A percentile compares a stretch with the other conserved stretches of the same genome.
phyloP scores from a whole-genome alignment of 2,329 filamentous ascomycete species.

The Neonectria ditissima region DNA sequence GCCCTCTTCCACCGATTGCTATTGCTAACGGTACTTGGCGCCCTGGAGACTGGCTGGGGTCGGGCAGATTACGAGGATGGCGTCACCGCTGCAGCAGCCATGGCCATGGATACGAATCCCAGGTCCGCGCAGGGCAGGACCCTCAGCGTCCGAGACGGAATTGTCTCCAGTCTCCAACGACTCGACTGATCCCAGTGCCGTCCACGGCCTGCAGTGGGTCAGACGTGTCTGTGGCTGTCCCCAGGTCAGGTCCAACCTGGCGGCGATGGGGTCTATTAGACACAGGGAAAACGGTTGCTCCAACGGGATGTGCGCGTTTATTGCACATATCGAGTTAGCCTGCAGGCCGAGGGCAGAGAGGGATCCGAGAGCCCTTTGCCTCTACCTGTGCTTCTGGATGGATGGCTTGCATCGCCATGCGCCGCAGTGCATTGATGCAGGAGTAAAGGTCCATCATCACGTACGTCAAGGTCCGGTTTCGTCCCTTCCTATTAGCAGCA shows the following conservation, averaged over 20 bases:
- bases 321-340: conserved; percentile 21
- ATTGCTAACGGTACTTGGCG: conserved; percentile 36
- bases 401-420: conserved; percentile 15
- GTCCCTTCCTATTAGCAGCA: conserved; percentile 13
- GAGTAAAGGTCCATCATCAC: background rate
- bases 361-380: conserved; percentile 17
- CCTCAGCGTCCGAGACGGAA: conserved; percentile 33
- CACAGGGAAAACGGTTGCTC: conserved; percentile 19
- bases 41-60: conserved; percentile 4
- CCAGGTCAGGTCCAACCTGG: conserved; percentile 20
- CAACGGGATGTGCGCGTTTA: conserved; percentile 33
- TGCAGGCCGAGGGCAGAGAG: conserved; percentile 20
- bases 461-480: conserved; percentile 13
- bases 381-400: conserved; percentile 1
- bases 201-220: conserved; percentile 34
- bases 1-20: conserved; percentile 11
- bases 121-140: conserved; percentile 13
- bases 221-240: conserved; percentile 29
- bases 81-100: conserved; percentile 41
- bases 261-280: conserved; percentile 20
- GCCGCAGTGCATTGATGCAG: conserved; percentile 1
- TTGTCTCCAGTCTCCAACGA: conserved; percentile 18
- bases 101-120: conserved; percentile 37
- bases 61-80: conserved; percentile 38
- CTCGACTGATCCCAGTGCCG: conserved; percentile 22